These are phyloP conservation scores for Penicillium tannophilum DNA, from an alignment of 495 filamentous ascomycete species.

Conservation along the genomic window DNA sequence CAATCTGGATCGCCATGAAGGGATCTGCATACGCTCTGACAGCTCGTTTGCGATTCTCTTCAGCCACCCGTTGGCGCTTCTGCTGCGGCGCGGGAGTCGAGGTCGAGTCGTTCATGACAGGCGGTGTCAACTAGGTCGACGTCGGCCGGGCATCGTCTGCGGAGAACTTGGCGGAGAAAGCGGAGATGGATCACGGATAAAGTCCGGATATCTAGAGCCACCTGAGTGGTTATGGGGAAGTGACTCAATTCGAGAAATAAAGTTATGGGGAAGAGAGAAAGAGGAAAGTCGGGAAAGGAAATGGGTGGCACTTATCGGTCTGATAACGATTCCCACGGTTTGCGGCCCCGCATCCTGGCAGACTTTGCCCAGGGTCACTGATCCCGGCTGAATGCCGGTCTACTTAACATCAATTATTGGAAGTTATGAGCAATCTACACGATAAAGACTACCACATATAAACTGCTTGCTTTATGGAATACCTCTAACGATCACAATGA, in stretches of 20 bases:
- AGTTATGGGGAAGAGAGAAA: conserved; percentile 3
- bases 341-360: conserved; percentile 26
- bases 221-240: background rate
- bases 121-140: conserved; percentile 24
- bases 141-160: conserved; percentile 33
- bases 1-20: background rate
- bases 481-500: no score
- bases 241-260: conserved; percentile 2
- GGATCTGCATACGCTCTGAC: conserved; percentile 42
- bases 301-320: conserved; percentile 17
- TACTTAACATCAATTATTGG: background rate
- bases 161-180: conserved; percentile 17
- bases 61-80: conserved; percentile 51
- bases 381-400: background rate
- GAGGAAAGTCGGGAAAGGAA: conserved; percentile 2
- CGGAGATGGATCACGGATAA: conserved; percentile 9
- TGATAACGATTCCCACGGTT: conserved; percentile 16
- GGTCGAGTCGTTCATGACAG: conserved; percentile 30
- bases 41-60: conserved; percentile 53
- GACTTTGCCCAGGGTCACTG: conserved; percentile 4
- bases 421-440: no score
- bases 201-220: background rate
- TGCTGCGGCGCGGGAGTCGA: conserved; percentile 34
- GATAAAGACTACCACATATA: no score
- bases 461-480: no score